A percentile compares a stretch with the other conserved stretches of the same genome.
These are phyloP conservation scores for Candida smagusa DNA, from an alignment of 1,139 yeast species.

Conservation along the genomic window DNA sequence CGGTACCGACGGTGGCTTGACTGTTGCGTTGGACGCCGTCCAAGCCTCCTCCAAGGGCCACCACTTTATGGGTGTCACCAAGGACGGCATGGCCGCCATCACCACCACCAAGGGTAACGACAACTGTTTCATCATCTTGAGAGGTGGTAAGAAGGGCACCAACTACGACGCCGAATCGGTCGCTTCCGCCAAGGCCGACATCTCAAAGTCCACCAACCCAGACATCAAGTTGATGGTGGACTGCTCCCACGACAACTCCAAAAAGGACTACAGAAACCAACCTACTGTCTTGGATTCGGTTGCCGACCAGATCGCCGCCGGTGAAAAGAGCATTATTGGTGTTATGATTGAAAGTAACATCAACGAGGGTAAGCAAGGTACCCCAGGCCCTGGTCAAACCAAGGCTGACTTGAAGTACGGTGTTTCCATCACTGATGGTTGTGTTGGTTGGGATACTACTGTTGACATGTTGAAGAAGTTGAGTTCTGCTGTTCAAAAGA, in stretches of 20 bases:
- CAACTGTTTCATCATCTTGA: slow-evolving; percentile 81
- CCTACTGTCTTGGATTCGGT: slow-evolving; percentile 81
- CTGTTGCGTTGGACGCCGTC: slow-evolving; percentile 92
- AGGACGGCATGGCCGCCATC: slow-evolving; percentile 94
- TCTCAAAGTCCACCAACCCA: slow-evolving; percentile 54
- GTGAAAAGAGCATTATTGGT: slow-evolving; percentile 81
- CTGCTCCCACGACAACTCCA: slow-evolving; percentile 96
- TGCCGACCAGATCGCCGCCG: slow-evolving; percentile 75
- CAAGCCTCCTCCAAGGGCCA: slow-evolving; percentile 90
- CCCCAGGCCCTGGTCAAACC: slow-evolving; percentile 55
- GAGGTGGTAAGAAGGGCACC: slow-evolving; percentile 95
- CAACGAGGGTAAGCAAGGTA: slow-evolving; percentile 87
- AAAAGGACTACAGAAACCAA: slow-evolving; percentile 91
- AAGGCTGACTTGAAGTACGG: slow-evolving; percentile 83
- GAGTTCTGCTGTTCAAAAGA: slow-evolving; percentile 75
- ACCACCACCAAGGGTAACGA: slow-evolving; percentile 93
- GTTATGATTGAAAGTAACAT: slow-evolving; percentile 95
- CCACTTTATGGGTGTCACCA: slow-evolving; percentile 96
- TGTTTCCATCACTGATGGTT: slow-evolving; percentile 94
- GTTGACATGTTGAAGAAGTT: slow-evolving; percentile 73
- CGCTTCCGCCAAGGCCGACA: slow-evolving; percentile 62
- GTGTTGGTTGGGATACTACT: slow-evolving; percentile 91
- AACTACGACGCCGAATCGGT: slow-evolving; percentile 84
- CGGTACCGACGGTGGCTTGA: slow-evolving; percentile 94
- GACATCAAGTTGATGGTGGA: slow-evolving; percentile 88